Percentiles rank a stretch among this genome's conserved stretches.
Evolutionary conservation across 2,329 filamentous ascomycete species (phyloP).

Genomic region (Rutstroemia sydowiana): DNA sequence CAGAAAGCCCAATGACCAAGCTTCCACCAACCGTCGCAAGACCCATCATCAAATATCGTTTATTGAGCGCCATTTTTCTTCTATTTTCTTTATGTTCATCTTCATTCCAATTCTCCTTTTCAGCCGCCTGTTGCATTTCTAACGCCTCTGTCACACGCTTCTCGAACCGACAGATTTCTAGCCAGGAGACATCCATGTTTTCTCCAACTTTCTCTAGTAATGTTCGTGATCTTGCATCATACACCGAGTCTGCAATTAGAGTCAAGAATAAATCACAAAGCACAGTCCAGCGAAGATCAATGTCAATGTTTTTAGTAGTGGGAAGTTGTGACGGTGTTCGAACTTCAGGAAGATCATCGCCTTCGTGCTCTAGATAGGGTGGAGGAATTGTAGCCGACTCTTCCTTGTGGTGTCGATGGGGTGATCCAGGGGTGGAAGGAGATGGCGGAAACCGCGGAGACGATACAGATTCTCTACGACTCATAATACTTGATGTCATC

Average conservation of each 20-base stretch:
- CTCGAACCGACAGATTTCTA: slow-evolving; percentile 94
- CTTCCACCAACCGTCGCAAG: slow-evolving; percentile 92
- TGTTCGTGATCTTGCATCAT: slow-evolving; percentile 80
- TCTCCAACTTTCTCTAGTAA: slow-evolving; percentile 77
- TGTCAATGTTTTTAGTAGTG: slow-evolving; percentile 77
- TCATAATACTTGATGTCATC: slow-evolving; percentile 21
- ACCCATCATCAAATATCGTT: slow-evolving; percentile 90
- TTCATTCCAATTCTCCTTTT: slow-evolving; percentile 97
- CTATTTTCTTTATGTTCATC: slow-evolving; percentile 85
- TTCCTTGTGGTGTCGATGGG: slow-evolving; percentile 34
- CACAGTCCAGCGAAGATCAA: slow-evolving; percentile 94
- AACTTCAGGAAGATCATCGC: slow-evolving; percentile 69
- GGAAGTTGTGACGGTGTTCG: slow-evolving; percentile 78
- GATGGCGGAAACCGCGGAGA: slow-evolving; percentile 20
- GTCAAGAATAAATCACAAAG: slow-evolving; percentile 93
- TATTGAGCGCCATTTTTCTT: slow-evolving; percentile 72
- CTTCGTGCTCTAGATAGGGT: slow-evolving; percentile 55
- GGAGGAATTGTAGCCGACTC: slow-evolving; percentile 45
- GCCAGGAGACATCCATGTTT: slow-evolving; percentile 75
- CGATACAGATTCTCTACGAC: slow-evolving; percentile 33
- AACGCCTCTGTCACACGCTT: slow-evolving; percentile 94
- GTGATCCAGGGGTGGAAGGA: slow-evolving; percentile 10
- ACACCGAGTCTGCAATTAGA: slow-evolving; percentile 90
- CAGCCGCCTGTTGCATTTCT: slow-evolving; percentile 92
- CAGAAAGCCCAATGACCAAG: slow-evolving; percentile 89